phyloP scores from a whole-genome alignment of 345 rosid genomes.

The Hibiscus tridactylites region DNA sequence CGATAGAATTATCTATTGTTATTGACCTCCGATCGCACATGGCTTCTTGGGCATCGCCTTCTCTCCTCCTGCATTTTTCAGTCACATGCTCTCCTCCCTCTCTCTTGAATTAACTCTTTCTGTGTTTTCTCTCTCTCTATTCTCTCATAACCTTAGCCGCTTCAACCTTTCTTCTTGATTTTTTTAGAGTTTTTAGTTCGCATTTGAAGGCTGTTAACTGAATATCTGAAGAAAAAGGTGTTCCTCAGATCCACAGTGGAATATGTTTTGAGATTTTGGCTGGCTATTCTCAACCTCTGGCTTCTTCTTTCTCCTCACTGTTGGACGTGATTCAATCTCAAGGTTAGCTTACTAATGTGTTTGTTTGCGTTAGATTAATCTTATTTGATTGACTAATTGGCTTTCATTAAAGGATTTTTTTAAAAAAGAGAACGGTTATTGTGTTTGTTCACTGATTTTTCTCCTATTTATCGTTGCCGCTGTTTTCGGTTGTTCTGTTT shows the following conservation, averaged over 20 bases:
- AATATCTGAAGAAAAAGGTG: conserved; percentile 19
- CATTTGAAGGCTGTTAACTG: conserved; percentile 38
- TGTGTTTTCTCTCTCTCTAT: not conserved
- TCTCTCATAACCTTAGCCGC: not conserved
- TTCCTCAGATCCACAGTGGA: conserved; percentile 48
- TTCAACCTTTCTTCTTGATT: conserved; percentile 15
- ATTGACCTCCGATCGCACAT: conserved; percentile 64
- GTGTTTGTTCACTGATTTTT: not conserved
- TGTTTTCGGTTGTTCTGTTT: conserved; percentile 3
- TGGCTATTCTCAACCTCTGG: not conserved
- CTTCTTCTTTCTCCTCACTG: not conserved
- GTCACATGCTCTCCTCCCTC: conserved; percentile 42
- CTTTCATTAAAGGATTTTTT: not conserved
- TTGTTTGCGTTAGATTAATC: not conserved
- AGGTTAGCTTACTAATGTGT: not conserved
- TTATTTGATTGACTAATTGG: not conserved
- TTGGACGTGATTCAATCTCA: not conserved
- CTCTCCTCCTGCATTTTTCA: conserved; percentile 21
- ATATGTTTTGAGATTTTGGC: conserved; percentile 5
- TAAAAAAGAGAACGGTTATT: not conserved
- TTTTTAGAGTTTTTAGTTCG: conserved; percentile 11
- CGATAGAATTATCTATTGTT: conserved; percentile 33
- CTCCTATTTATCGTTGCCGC: not conserved
- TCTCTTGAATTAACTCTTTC: not conserved
- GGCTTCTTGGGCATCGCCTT: conserved; percentile 40